Evolutionary conservation across 169 alveolate species (phyloP).

Genomic region (Blepharisma undulans): DNA sequence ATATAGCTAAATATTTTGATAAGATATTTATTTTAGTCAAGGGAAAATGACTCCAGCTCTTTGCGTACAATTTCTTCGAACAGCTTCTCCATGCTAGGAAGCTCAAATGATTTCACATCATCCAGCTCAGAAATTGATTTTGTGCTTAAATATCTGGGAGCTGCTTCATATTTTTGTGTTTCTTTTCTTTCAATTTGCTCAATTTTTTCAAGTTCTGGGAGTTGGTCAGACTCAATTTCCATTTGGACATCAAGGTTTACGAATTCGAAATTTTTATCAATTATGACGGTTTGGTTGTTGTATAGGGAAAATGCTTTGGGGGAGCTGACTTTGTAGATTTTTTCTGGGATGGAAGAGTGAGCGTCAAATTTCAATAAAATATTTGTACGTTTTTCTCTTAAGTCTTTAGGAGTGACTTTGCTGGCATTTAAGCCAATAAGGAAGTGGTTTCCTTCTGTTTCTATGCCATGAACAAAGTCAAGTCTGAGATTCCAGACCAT

Average conservation of each 20-base stretch:
- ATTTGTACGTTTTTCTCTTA: background rate
- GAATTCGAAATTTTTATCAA: background rate
- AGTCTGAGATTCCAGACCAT: background rate
- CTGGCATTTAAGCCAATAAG: conserved; percentile 8
- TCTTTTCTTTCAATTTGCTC: conserved; percentile 5
- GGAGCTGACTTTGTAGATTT: conserved; percentile 1
- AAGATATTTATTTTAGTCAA: background rate
- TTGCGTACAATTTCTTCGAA: background rate
- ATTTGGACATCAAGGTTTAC: background rate
- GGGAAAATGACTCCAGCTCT: background rate
- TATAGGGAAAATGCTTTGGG: background rate
- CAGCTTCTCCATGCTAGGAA: background rate
- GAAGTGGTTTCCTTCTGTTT: background rate
- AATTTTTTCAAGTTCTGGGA: background rate
- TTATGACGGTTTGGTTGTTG: background rate
- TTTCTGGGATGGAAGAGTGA: background rate
- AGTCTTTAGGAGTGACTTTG: conserved; percentile 6
- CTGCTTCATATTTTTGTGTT: background rate
- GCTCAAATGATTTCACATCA: background rate
- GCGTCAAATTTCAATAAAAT: background rate
- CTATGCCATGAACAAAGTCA: conserved; percentile 6
- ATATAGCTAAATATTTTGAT: background rate
- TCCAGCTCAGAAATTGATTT: background rate
- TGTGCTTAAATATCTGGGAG: background rate
- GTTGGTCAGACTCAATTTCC: background rate